A percentile compares a stretch with the other conserved stretches of the same genome.
Evolutionary conservation across 2,329 filamentous ascomycete species (phyloP).

Genomic region (Ascocoryne sarcoides): DNA sequence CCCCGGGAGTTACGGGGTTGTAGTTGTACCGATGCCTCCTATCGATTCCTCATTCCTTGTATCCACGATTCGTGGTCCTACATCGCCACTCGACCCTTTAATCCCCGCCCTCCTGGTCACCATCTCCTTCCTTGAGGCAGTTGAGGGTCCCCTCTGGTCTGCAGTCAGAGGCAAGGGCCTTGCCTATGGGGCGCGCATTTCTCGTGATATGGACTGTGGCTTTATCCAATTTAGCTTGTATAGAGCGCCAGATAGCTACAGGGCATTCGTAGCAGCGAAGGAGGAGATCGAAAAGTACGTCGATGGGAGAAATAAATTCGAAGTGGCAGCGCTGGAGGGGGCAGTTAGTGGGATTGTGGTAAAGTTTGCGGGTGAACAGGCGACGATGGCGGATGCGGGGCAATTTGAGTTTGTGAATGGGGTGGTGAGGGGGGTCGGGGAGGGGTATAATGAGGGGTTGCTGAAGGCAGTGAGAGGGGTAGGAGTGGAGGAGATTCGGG

Average conservation of each 20-base stretch:
- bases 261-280: slow-evolving; percentile 71
- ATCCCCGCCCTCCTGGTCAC: slow-evolving; percentile 83
- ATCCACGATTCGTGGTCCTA: slow-evolving; percentile 64
- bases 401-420: slow-evolving; percentile 74
- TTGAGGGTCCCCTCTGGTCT: slow-evolving; percentile 91
- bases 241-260: slow-evolving; percentile 80
- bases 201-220: slow-evolving; percentile 68
- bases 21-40: slow-evolving; percentile 82
- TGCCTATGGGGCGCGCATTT: slow-evolving; percentile 80
- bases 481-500: slow-evolving; percentile 65
- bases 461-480: slow-evolving; percentile 71
- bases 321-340: slow-evolving; percentile 64
- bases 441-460: slow-evolving; percentile 69
- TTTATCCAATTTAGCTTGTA: slow-evolving; percentile 80
- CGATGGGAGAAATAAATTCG: slow-evolving; percentile 61
- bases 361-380: slow-evolving; percentile 77
- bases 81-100: slow-evolving; percentile 65
- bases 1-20: slow-evolving; percentile 64
- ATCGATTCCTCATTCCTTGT: slow-evolving; percentile 88
- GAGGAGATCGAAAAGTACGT: slow-evolving; percentile 68
- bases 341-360: slow-evolving; percentile 87
- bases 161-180: slow-evolving; percentile 88
- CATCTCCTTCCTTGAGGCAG: slow-evolving; percentile 80
- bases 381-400: slow-evolving; percentile 75
- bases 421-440: slow-evolving; percentile 66